phyloP scores from a whole-genome alignment of 2,329 filamentous ascomycete species.

The Niveomyces coronatus region DNA sequence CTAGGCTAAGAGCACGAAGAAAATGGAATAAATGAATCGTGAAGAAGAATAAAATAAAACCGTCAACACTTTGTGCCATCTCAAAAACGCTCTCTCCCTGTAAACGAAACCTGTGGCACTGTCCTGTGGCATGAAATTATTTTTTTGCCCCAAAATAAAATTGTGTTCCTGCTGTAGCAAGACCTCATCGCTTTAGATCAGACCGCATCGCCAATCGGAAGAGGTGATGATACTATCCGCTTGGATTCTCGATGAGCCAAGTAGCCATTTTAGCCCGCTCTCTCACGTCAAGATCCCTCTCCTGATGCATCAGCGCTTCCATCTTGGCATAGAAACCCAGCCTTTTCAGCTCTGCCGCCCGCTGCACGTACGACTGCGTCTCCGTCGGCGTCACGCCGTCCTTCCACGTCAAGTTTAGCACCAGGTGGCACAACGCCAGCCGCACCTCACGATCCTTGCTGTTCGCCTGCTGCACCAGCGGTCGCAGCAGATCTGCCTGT shows the following conservation, averaged over 20 bases:
- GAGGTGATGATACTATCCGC: too few relatives aligned
- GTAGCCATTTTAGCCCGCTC: constrained; percentile 75
- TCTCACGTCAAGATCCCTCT: constrained; percentile 69
- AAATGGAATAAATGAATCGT: too few relatives aligned
- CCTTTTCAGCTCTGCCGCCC: constrained; percentile 58
- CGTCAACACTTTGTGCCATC: too few relatives aligned
- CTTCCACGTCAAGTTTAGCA: constrained; percentile 76
- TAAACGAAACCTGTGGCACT: too few relatives aligned
- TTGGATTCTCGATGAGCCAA: constrained; percentile 53
- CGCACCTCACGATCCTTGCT: constrained; percentile 67
- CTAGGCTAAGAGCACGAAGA: too few relatives aligned
- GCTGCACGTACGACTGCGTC: constrained; percentile 49
- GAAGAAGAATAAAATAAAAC: too few relatives aligned
- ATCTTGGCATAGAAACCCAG: constrained; percentile 62
- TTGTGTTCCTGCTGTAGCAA: not conserved
- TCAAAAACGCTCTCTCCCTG: too few relatives aligned
- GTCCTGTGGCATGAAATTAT: too few relatives aligned
- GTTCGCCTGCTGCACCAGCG: constrained; percentile 61
- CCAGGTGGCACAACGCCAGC: constrained; percentile 68
- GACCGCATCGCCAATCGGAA: too few relatives aligned
- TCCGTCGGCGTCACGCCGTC: constrained; percentile 70
- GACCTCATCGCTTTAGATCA: not conserved
- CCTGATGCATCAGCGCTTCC: constrained; percentile 48
- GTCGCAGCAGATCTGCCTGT: constrained; percentile 65
- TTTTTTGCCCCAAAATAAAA: too few relatives aligned